A percentile compares a stretch with the other conserved stretches of the same genome.
phyloP scores from a whole-genome alignment of 306 rosid species.

The Medicago lupulina region DNA sequence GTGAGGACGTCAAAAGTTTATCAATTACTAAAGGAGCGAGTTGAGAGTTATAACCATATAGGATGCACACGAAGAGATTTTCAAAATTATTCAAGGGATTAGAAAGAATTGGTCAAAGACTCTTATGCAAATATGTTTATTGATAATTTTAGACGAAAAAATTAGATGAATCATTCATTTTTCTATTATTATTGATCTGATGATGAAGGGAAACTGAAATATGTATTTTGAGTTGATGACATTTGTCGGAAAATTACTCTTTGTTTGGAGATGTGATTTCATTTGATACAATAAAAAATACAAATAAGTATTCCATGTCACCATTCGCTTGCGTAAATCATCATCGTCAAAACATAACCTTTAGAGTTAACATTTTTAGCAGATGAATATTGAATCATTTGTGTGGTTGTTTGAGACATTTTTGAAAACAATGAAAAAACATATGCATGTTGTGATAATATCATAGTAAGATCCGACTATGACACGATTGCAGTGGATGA shows the following conservation, averaged over 20 bases:
- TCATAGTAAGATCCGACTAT: not conserved
- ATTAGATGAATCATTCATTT: slow-evolving; percentile 1
- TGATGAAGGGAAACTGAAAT: not conserved
- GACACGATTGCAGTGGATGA: not conserved
- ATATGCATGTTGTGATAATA: not conserved
- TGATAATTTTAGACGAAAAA: not conserved
- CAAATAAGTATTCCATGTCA: not conserved
- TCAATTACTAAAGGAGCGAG: not conserved
- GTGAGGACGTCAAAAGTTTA: not conserved
- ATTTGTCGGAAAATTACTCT: not conserved
- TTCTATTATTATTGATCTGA: not conserved
- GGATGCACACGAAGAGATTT: not conserved
- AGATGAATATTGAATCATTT: not conserved
- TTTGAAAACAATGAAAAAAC: not conserved
- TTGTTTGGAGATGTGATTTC: slow-evolving; percentile 7
- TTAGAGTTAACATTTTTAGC: not conserved
- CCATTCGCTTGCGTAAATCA: not conserved
- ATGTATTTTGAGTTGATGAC: not conserved
- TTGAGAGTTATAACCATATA: not conserved
- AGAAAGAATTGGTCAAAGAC: not conserved
- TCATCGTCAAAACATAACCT: not conserved
- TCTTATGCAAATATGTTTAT: not conserved
- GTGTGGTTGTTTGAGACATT: not conserved
- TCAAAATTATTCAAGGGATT: not conserved
- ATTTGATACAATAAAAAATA: not conserved